Percentiles rank a stretch among this genome's conserved stretches.
Evolutionary conservation across 371 early-diverging fungal genomes (phyloP).

Genomic region (Syncephalastrum sp.): DNA sequence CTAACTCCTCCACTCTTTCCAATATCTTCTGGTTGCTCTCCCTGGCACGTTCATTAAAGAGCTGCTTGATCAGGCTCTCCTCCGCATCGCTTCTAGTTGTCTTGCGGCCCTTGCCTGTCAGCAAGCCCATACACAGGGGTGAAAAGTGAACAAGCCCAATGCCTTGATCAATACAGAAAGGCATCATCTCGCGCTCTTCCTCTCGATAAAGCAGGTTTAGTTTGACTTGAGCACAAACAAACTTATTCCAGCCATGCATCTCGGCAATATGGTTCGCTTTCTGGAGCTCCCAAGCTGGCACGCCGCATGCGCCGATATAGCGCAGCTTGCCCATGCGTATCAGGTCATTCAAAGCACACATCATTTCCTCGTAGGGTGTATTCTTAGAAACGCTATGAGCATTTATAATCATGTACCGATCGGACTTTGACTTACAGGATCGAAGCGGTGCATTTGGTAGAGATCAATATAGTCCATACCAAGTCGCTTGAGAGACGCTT

Average conservation of each 20-base stretch:
- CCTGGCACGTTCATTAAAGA: neutral
- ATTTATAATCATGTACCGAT: no score
- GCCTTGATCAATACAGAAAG: slow-evolving; percentile 32
- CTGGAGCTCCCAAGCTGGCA: slow-evolving; percentile 19
- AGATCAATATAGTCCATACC: slow-evolving; percentile 63
- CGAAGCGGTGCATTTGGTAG: slow-evolving; percentile 54
- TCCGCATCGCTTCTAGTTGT: slow-evolving; percentile 2
- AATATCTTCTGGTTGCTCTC: slow-evolving; percentile 1
- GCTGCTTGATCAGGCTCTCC: neutral
- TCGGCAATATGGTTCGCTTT: slow-evolving; percentile 33
- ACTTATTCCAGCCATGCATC: slow-evolving; percentile 46
- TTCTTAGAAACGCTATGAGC: no score
- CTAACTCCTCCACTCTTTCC: slow-evolving; percentile 20
- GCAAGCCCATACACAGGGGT: slow-evolving; percentile 27
- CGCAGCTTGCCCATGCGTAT: slow-evolving; percentile 3
- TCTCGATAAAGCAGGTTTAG: slow-evolving; percentile 48
- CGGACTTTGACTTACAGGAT: slow-evolving; percentile 17
- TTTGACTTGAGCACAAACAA: slow-evolving; percentile 26
- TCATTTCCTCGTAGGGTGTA: neutral
- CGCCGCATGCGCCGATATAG: slow-evolving; percentile 17
- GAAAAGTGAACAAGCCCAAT: slow-evolving; percentile 41
- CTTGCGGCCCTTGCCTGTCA: slow-evolving; percentile 16
- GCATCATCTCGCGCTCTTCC: slow-evolving; percentile 55
- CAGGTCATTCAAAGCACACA: slow-evolving; percentile 21
- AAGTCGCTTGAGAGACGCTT: slow-evolving; percentile 51